Conservation (phyloP, 179 eudicot species). For the Carnegiea gigantea region DNA sequence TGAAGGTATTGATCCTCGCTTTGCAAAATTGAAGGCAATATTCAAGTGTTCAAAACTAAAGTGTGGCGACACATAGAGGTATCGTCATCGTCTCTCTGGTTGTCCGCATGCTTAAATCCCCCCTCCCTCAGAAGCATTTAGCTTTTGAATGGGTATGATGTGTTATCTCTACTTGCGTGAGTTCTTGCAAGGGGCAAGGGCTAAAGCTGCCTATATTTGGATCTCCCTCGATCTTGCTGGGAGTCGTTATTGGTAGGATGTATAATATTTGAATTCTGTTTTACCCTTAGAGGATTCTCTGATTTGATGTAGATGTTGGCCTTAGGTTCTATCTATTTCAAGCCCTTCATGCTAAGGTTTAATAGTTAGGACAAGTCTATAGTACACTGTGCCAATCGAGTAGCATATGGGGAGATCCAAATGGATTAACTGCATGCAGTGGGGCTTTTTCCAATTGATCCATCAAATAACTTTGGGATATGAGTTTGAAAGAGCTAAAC, state of each 20-base stretch:
- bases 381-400: too few relatives aligned
- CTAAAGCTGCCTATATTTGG: too few relatives aligned
- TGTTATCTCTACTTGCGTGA: too few relatives aligned
- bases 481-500: neutral
- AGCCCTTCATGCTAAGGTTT: neutral
- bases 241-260: neutral
- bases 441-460: neutral
- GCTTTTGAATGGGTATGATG: too few relatives aligned
- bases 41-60: conserved; percentile 73
- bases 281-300: neutral
- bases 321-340: neutral
- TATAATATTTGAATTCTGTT: neutral
- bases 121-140: too few relatives aligned
- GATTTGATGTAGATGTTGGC: neutral
- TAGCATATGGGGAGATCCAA: too few relatives aligned
- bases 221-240: neutral
- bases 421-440: neutral
- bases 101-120: neutral
- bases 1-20: conserved; percentile 77
- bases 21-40: conserved; percentile 70
- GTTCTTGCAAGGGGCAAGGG: too few relatives aligned
- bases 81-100: conserved; percentile 12
- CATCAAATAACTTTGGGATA: neutral
- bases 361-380: neutral
- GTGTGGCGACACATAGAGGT: conserved; percentile 78